Conservation (phyloP, 345 rosid species). For the Bretschneidera sinensis region DNA sequence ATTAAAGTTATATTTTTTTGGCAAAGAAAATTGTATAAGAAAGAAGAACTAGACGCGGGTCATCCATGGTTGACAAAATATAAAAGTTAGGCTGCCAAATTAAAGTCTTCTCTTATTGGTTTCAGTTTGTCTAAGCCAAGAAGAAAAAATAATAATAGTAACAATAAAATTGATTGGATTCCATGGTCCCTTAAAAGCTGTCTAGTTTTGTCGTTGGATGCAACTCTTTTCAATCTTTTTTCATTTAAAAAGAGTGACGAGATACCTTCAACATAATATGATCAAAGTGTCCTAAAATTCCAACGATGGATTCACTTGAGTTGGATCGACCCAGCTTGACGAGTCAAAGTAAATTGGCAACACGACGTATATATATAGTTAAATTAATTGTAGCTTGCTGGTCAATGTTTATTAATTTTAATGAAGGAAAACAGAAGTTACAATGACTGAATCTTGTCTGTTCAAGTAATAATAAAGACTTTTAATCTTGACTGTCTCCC, state of each 20-base stretch:
- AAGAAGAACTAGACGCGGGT: conserved; percentile 29
- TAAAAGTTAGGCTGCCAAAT: too few relatives aligned
- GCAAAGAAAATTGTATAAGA: neutral
- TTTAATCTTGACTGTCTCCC: too few relatives aligned
- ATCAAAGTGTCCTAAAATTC: conserved; percentile 3
- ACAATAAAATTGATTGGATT: conserved; percentile 25
- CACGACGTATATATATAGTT: neutral
- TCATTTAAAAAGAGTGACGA: neutral
- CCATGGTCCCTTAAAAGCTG: conserved; percentile 37
- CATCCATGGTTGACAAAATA: conserved; percentile 32
- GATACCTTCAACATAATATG: conserved; percentile 19
- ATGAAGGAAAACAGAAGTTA: too few relatives aligned
- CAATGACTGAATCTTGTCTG: too few relatives aligned
- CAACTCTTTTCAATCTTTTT: conserved; percentile 24
- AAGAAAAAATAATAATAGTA: neutral
- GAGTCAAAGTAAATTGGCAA: conserved; percentile 6
- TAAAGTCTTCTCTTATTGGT: conserved; percentile 22
- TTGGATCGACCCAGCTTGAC: conserved; percentile 5
- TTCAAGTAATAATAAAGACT: too few relatives aligned
- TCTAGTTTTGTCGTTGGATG: conserved; percentile 44
- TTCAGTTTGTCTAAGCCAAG: neutral
- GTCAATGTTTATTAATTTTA: neutral
- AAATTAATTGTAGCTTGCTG: too few relatives aligned
- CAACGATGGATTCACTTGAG: conserved; percentile 12
- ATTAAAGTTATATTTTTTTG: too few relatives aligned